Conservation (phyloP, 176 grass and related monocot genomes). For the Lolium multiflorum region DNA sequence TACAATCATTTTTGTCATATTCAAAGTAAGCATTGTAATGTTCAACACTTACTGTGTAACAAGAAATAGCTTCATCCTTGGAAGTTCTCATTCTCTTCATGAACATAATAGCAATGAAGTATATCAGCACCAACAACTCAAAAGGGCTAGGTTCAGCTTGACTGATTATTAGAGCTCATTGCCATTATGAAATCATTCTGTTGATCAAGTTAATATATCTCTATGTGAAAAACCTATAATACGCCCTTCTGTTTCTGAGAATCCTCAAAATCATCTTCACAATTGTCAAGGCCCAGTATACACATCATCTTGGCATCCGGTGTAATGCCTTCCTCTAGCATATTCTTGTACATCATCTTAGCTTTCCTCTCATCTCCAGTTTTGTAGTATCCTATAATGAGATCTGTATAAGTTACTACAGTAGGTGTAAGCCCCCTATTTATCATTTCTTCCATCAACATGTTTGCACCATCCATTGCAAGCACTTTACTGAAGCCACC, state of each 20-base stretch:
- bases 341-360: slow-evolving; percentile 45
- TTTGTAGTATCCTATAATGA: slow-evolving; percentile 69
- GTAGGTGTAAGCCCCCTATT: slow-evolving; percentile 54
- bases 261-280: slow-evolving; percentile 14
- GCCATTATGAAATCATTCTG: not conserved
- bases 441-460: slow-evolving; percentile 65
- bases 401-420: slow-evolving; percentile 66
- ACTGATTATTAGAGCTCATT: slow-evolving; percentile 33
- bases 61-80: slow-evolving; percentile 92
- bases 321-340: slow-evolving; percentile 61
- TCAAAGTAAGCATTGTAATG: slow-evolving; percentile 18
- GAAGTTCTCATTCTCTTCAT: slow-evolving; percentile 87
- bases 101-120: slow-evolving; percentile 95
- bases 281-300: slow-evolving; percentile 39
- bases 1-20: slow-evolving; percentile 6
- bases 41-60: slow-evolving; percentile 78
- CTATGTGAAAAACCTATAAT: not conserved
- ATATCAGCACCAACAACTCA: slow-evolving; percentile 90
- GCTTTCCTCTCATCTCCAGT: slow-evolving; percentile 44
- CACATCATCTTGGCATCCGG: slow-evolving; percentile 53
- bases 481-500: slow-evolving; percentile 60
- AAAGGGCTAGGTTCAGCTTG: slow-evolving; percentile 22
- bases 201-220: slow-evolving; percentile 29
- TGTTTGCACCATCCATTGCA: slow-evolving; percentile 61
- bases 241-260: slow-evolving; percentile 22